A percentile compares a stretch with the other conserved stretches of the same genome.
Evolutionary conservation across 106 monocot genomes (phyloP).

Genomic region (Dendrobium nobile): DNA sequence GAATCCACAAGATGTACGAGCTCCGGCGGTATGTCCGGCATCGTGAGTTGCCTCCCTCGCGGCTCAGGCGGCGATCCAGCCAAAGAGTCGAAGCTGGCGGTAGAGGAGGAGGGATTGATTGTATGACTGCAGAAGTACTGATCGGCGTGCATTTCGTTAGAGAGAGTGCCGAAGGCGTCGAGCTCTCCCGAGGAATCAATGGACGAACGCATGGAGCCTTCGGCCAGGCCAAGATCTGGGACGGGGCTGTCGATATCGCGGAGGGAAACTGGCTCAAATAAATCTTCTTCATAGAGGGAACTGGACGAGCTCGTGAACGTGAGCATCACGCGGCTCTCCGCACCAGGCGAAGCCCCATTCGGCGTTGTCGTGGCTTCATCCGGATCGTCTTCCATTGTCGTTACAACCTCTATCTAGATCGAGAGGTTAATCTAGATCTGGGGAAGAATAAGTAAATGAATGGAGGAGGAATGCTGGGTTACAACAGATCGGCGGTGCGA

Average conservation of each 20-base stretch:
- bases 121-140: not conserved
- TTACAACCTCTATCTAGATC: not conserved
- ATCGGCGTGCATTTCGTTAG: constrained; percentile 9
- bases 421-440: not conserved
- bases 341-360: constrained; percentile 14
- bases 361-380: not conserved
- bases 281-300: constrained; percentile 51
- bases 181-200: constrained; percentile 19
- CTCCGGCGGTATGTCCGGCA: constrained; percentile 62
- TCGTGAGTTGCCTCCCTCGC: constrained; percentile 25
- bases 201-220: constrained; percentile 15
- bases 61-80: constrained; percentile 19
- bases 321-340: constrained; percentile 14
- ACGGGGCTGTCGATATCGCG: constrained; percentile 32
- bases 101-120: constrained; percentile 20
- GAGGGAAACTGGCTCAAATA: constrained; percentile 73
- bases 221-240: not conserved
- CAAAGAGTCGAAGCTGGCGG: constrained; percentile 35
- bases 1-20: constrained; percentile 72
- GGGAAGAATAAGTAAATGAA: not conserved
- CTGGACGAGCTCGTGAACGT: constrained; percentile 18
- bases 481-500: not conserved
- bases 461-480: not conserved
- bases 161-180: constrained; percentile 6
- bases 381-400: constrained; percentile 36